Evolutionary conservation across 371 early-diverging fungal genomes (phyloP), one percentile per base, ranked within the genome.

Genomic region (Rhizopus microsporus): DNA sequence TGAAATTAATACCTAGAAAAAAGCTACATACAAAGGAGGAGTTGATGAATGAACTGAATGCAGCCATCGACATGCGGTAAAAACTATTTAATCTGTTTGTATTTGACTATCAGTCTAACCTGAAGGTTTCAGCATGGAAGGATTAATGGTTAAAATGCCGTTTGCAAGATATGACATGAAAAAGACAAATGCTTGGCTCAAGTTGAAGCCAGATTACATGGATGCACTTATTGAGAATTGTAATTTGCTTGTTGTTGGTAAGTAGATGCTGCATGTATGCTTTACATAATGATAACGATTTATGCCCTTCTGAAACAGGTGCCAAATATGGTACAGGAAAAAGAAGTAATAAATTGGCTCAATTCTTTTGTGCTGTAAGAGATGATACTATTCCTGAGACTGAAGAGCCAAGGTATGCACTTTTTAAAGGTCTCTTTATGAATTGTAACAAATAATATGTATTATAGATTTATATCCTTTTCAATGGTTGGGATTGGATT

Each of bases 161-260:
- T 59, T 50, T 5, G 77, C 85, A 0, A 37, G 47, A 0, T 92
- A 92, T 71, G 51, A 69, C 7, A 74, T 85, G 3, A 76, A 40
- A 72, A 16, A 86, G 29, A 68, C 72, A 31, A 63, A 75, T 23
- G 68, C 74, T n/a, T 93, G 93, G 91, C 50, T 91, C 17, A 93
- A 93, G 55, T 60, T 89, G 29, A 92, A 92, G 56, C 88, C 93
- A 0, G 88, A 88, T 29, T 91, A 89, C 56, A 73, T 91, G 31
- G 87, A 88, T 50, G 62, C 72, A 1, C 67, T 90, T 7, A 74
- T 74, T 10, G 90, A 93, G 31, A 85, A 83, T 50, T 67, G 89
- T 39, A 92, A 93, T 69, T 66, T 93, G 10, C 56, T 93, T 7
- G 61, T 93, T 0, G 80, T 93, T 43, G 93, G 88, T 57, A 86